These are phyloP conservation scores for Amanita polypyramis DNA, from an alignment of 768 basidiomycete genomes.

Conservation along the genomic window DNA sequence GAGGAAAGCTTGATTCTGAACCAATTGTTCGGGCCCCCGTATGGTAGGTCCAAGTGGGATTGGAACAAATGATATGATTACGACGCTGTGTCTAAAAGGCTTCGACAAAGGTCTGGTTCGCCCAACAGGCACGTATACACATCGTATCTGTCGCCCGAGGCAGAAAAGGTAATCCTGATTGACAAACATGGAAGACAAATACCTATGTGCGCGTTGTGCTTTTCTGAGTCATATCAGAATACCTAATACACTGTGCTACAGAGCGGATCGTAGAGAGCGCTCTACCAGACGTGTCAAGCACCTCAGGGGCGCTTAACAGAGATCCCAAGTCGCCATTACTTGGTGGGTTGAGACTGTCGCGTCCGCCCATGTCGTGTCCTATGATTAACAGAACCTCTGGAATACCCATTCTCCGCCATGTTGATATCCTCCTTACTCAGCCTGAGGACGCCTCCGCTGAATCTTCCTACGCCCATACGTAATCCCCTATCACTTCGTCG, in stretches of 20 bases:
- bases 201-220: conserved; percentile 8
- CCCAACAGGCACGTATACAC: conserved; percentile 6
- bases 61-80: background rate
- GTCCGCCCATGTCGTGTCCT: background rate
- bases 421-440: conserved; percentile 56
- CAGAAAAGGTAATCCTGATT: conserved; percentile 12
- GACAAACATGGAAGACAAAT: conserved; percentile 13
- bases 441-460: conserved; percentile 56
- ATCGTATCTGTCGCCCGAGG: conserved; percentile 5
- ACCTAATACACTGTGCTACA: background rate
- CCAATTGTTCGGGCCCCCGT: background rate
- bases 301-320: background rate
- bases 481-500: conserved; percentile 56
- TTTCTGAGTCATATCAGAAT: background rate
- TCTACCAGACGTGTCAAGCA: background rate
- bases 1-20: background rate
- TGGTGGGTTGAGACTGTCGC: background rate
- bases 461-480: conserved; percentile 72
- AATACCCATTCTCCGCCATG: background rate
- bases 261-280: conserved; percentile 4
- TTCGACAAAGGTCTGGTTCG: conserved; percentile 1
- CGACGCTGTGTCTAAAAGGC: background rate
- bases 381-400: background rate
- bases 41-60: background rate
- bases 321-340: background rate